Percentiles rank a stretch among this genome's conserved stretches.
Conservation (phyloP, 169 alveolate species). For the Eimeria zaria region DNA sequence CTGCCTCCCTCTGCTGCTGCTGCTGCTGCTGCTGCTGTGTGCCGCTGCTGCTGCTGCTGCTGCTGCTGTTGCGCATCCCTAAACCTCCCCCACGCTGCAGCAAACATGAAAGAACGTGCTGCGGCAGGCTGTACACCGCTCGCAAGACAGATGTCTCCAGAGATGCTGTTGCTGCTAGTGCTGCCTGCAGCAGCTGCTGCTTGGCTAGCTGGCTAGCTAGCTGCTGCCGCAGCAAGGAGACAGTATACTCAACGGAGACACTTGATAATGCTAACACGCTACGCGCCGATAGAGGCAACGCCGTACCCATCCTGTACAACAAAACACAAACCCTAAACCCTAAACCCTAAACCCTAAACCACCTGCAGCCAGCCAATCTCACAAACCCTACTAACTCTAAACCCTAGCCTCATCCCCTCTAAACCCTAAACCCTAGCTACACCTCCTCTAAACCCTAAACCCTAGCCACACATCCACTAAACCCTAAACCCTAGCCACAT, state of each 20-base stretch:
- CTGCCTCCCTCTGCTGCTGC: constrained; percentile 22
- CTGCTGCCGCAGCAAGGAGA: constrained; percentile 61
- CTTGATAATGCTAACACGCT: not conserved
- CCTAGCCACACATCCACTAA: not conserved
- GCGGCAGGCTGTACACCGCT: constrained; percentile 17
- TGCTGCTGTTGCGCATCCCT: not conserved
- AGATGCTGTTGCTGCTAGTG: not conserved
- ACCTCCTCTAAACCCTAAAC: constrained; percentile 4
- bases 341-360: constrained; percentile 52
- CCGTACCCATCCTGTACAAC: constrained; percentile 16
- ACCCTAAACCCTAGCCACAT: constrained; percentile 44
- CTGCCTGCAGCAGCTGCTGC: constrained; percentile 2
- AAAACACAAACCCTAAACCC: constrained; percentile 34
- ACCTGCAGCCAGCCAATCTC: no score
- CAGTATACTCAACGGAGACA: constrained; percentile 21
- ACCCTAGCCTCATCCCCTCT: constrained; percentile 33
- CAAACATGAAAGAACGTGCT: constrained; percentile 10
- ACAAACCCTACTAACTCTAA: no score
- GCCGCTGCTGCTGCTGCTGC: constrained; percentile 55
- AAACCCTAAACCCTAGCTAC: constrained; percentile 21
- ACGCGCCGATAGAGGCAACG: constrained; percentile 20
- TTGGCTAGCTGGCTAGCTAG: constrained; percentile 12
- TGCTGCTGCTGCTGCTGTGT: constrained; percentile 45
- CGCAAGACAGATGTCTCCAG: not conserved
- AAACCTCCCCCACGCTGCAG: constrained; percentile 53